Base-by-base conservation (phyloP, 108 stramenopile species). In the Skeletonema marinoi region DNA sequence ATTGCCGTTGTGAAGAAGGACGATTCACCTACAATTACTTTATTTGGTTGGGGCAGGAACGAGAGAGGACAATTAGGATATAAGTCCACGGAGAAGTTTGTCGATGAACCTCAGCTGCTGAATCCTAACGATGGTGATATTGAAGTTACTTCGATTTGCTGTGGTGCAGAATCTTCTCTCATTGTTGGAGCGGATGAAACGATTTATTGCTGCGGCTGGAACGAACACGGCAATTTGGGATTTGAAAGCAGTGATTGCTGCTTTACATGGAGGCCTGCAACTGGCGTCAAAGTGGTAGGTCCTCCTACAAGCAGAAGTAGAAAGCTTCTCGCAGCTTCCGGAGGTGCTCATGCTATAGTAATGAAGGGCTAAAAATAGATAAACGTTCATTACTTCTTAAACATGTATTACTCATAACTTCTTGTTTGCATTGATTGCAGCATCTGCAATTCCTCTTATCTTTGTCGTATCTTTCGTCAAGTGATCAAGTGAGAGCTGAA, bases 11-110 rank as follows among this genome's bases (percentile, higher is more conserved):
- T 80, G 56, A 17, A 71, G 44, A 63, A 50, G 29, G 41, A 35
- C 51, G 66, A 74, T 56, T 80, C 66, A 16, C 25, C 29, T 8
- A 30, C 10, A n/a, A 56, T 70, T 8, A 58, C 63, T 16, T 17
- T 89, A 19, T 90, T 70, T 79, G 93, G 93, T 30, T 95, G 90
- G 88, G 93, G 93, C 62, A 74, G 93, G 30, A 95, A 80, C 46
- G 86, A 86, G 39, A 83, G 80, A 29, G 75, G 75, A 1, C 86
- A 86, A 42, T 44, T 86, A 3, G 77, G 76, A 21, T 36, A 60
- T 8, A 25, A 31, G 64, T 54, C 59, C 74, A 32, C 83, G 79
- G 66, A 86, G 73, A 41, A 86, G 78, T 32, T 79, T 75, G 59
- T 75, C 81, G 8, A 77, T 78, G 51, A 13, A 64, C 64, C 81